phyloP scores from a whole-genome alignment of 768 basidiomycete species.

The Pleurotus sapidus region DNA sequence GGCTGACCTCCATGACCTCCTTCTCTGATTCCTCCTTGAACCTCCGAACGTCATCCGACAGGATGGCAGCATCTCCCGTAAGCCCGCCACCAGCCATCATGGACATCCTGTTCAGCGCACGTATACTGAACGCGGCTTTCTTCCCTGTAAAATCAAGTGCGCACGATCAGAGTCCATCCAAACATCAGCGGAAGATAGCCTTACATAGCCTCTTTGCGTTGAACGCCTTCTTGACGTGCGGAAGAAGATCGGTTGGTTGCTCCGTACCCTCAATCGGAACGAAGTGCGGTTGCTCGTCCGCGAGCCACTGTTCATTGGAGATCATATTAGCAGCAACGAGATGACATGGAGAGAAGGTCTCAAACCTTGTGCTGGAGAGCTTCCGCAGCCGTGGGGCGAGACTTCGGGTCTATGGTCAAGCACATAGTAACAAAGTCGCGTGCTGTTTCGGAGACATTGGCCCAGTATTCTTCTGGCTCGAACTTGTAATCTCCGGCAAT shows the following conservation, averaged over 20 bases:
- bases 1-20: constrained; percentile 31
- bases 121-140: constrained; percentile 83
- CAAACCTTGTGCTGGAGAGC: constrained; percentile 65
- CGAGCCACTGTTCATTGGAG: constrained; percentile 55
- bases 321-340: too few species aligned
- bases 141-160: constrained; percentile 54
- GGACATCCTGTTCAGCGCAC: constrained; percentile 81
- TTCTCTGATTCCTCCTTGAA: constrained; percentile 84
- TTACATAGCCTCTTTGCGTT: constrained; percentile 83
- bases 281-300: constrained; percentile 64
- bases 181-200: constrained; percentile 23
- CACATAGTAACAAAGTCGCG: constrained; percentile 81
- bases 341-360: too few species aligned
- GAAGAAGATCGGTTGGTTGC: constrained; percentile 74
- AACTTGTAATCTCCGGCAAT: constrained; percentile 92
- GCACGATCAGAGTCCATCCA: constrained; percentile 4
- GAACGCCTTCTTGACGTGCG: constrained; percentile 86
- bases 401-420: constrained; percentile 78
- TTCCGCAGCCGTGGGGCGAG: constrained; percentile 77
- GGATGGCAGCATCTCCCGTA: constrained; percentile 40
- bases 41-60: constrained; percentile 58
- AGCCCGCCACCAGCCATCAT: constrained; percentile 42
- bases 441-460: constrained; percentile 77
- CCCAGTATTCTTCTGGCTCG: constrained; percentile 77
- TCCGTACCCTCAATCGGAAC: constrained; percentile 60